Evolutionary conservation across 805 yeast genomes (phyloP).

Genomic region (Cyberlindnera xishuangbannaensis): DNA sequence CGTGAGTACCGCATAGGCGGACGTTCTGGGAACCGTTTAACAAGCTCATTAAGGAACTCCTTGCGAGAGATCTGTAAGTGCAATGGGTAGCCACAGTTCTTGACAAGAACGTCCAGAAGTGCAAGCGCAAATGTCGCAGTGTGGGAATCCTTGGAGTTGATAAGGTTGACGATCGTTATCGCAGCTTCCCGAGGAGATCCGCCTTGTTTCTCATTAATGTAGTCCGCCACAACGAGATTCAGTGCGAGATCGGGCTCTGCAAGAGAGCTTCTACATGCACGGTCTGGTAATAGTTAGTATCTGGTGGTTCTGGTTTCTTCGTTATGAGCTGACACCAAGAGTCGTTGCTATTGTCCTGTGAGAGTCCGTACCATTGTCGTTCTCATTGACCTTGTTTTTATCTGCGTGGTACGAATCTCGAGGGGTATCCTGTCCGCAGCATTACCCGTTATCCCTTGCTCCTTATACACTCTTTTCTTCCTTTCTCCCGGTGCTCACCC

Average conservation of each 20-base stretch:
- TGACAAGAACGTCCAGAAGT: slow-evolving; percentile 81
- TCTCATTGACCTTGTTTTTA: too few relatives aligned
- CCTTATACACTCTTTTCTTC: too few relatives aligned
- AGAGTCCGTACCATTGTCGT: too few relatives aligned
- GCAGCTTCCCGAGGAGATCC: slow-evolving; percentile 90
- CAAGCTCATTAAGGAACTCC: slow-evolving; percentile 90
- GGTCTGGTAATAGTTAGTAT: slow-evolving; percentile 32
- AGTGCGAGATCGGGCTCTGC: slow-evolving; percentile 83
- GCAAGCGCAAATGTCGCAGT: slow-evolving; percentile 80
- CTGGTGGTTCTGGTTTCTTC: too few relatives aligned
- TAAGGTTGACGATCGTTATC: slow-evolving; percentile 70
- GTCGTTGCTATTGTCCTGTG: too few relatives aligned
- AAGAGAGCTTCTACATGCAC: slow-evolving; percentile 83
- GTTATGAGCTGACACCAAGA: too few relatives aligned
- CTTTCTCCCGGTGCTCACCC: too few relatives aligned
- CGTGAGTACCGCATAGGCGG: slow-evolving; percentile 84
- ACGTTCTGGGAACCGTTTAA: slow-evolving; percentile 87
- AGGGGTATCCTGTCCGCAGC: too few relatives aligned
- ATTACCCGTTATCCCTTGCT: too few relatives aligned
- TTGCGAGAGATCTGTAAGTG: slow-evolving; percentile 92
- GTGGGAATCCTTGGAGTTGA: slow-evolving; percentile 79
- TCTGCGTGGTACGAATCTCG: too few relatives aligned
- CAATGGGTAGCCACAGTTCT: slow-evolving; percentile 96
- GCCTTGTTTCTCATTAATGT: slow-evolving; percentile 89
- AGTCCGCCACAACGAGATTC: slow-evolving; percentile 89